Conservation (phyloP, 495 filamentous ascomycete genomes). For the Penicillium odoratum region DNA sequence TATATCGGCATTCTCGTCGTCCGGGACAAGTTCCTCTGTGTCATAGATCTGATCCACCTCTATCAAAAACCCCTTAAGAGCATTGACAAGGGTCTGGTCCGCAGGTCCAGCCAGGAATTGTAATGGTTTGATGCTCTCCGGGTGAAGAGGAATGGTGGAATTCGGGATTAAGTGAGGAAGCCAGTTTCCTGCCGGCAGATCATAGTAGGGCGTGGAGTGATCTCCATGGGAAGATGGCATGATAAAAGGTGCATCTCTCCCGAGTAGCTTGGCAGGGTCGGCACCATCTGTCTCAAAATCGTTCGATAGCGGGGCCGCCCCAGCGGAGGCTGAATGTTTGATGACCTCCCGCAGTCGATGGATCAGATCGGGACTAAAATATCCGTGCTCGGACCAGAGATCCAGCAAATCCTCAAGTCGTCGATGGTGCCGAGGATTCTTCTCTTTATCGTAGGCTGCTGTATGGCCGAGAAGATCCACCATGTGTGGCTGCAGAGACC, state of each 20-base stretch:
- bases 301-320: constrained; percentile 19
- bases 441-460: constrained; percentile 56
- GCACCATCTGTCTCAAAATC: constrained; percentile 23
- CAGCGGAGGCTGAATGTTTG: constrained; percentile 41
- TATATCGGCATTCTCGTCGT: constrained; percentile 53
- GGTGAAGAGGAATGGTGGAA: constrained; percentile 69
- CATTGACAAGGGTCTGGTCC: constrained; percentile 59
- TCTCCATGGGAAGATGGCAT: constrained; percentile 82
- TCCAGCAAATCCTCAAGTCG: constrained; percentile 66
- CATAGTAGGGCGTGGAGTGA: constrained; percentile 71
- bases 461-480: constrained; percentile 61
- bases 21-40: constrained; percentile 37
- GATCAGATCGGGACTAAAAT: constrained; percentile 61
- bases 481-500: constrained; percentile 60
- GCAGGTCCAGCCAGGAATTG: constrained; percentile 73
- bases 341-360: constrained; percentile 60
- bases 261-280: constrained; percentile 28
- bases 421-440: constrained; percentile 63
- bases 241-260: constrained; percentile 60
- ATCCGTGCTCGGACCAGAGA: constrained; percentile 71
- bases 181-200: constrained; percentile 81
- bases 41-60: constrained; percentile 67
- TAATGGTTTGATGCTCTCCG: constrained; percentile 69
- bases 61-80: constrained; percentile 66
- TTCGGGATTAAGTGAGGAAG: constrained; percentile 77